A percentile compares a stretch with the other conserved stretches of the same genome.
Evolutionary conservation across 1,284 basidiomycete genomes (phyloP).

Genomic region (Moesziomyces aphidis): DNA sequence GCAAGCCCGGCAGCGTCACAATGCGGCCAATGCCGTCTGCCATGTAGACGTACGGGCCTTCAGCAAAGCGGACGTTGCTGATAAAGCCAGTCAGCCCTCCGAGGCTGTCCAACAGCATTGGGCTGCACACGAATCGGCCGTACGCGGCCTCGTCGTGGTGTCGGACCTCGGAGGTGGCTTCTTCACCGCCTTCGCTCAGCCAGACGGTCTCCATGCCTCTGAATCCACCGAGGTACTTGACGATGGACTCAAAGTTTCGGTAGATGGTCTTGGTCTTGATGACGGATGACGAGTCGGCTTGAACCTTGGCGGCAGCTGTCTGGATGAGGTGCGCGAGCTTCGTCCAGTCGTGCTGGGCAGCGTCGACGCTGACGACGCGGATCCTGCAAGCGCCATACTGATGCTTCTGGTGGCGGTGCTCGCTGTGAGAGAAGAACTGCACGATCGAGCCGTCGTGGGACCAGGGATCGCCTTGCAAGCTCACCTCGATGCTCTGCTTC

Average conservation of each 20-base stretch:
- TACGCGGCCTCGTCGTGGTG: conserved; percentile 22
- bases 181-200: conserved; percentile 35
- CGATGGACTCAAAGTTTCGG: conserved; percentile 46
- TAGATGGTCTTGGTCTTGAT: conserved; percentile 37
- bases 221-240: conserved; percentile 40
- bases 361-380: conserved; percentile 4
- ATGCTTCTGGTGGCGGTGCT: conserved; percentile 36
- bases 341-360: conserved; percentile 17
- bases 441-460: conserved; percentile 33
- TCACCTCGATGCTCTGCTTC: conserved; percentile 37
- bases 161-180: conserved; percentile 41
- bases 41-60: conserved; percentile 42
- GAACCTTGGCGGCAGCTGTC: conserved; percentile 16
- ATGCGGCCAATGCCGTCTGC: conserved; percentile 45
- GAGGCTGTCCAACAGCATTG: conserved; percentile 50
- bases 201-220: conserved; percentile 50
- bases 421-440: conserved; percentile 44
- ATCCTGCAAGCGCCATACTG: conserved; percentile 48
- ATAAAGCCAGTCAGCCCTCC: conserved; percentile 54
- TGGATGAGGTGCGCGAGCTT: conserved; percentile 35
- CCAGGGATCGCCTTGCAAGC: conserved; percentile 29
- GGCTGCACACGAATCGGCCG: conserved; percentile 43
- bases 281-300: conserved; percentile 11
- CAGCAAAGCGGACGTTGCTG: conserved; percentile 48
- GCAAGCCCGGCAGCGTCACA: conserved; percentile 21